Conservation (phyloP, 495 filamentous ascomycete genomes). For the Aspergillus ostianus region DNA sequence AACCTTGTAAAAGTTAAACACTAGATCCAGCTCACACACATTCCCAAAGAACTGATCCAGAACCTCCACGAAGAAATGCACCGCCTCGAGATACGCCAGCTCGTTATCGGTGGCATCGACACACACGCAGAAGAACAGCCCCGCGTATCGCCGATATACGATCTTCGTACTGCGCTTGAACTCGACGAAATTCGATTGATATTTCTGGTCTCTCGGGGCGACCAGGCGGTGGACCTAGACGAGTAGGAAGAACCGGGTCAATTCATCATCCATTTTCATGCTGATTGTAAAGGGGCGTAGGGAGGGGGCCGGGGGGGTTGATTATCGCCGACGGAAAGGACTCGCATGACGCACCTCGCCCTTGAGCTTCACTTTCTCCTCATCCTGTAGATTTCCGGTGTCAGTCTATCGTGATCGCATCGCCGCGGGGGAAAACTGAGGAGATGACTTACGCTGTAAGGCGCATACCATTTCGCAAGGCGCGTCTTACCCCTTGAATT, state of each 20-base stretch:
- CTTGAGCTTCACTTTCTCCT: constrained; percentile 95
- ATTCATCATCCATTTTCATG: background rate
- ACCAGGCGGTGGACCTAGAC: constrained; percentile 89
- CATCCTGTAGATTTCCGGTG: constrained; percentile 53
- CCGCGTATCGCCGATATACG: constrained; percentile 94
- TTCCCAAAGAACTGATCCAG: constrained; percentile 98
- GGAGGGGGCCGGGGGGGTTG: background rate
- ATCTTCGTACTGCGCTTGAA: constrained; percentile 78
- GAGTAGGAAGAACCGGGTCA: background rate
- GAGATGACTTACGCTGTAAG: constrained; percentile 67
- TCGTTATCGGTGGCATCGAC: constrained; percentile 99
- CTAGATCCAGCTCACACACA: constrained; percentile 97
- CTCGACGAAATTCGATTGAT: constrained; percentile 99
- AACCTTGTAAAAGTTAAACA: constrained; percentile 96
- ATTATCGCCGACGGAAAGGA: background rate
- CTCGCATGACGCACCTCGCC: constrained; percentile 59
- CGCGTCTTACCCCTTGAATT: constrained; percentile 87
- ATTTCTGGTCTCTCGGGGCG: constrained; percentile 96
- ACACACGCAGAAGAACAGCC: constrained; percentile 97
- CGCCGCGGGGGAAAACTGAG: background rate
- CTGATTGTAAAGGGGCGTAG: background rate
- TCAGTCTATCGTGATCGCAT: background rate
- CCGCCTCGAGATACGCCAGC: constrained; percentile 93
- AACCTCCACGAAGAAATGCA: constrained; percentile 99
- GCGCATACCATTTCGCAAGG: constrained; percentile 97